Percentiles rank a stretch among this genome's conserved stretches.
phyloP scores from a whole-genome alignment of 108 stramenopile genomes.

The Stephanodiscus triporus region DNA sequence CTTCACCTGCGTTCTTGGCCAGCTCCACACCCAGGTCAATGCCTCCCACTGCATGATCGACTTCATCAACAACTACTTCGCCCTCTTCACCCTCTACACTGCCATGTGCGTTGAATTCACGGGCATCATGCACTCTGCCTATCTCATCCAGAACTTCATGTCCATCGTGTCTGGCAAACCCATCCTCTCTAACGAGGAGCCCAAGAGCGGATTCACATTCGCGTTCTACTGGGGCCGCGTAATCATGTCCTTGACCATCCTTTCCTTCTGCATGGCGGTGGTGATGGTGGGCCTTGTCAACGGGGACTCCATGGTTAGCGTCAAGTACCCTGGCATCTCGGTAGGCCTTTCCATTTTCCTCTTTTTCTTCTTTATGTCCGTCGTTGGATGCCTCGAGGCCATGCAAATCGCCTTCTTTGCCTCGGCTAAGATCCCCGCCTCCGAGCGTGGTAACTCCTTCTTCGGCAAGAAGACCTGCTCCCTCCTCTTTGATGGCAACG shows the following conservation, averaged over 20 bases:
- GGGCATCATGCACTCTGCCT: constrained; percentile 71
- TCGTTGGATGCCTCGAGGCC: constrained; percentile 85
- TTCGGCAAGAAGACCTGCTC: constrained; percentile 63
- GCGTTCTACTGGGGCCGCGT: constrained; percentile 76
- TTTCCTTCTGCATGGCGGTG: constrained; percentile 72
- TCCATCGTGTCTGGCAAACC: constrained; percentile 61
- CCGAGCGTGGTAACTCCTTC: constrained; percentile 43
- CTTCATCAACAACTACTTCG: constrained; percentile 86
- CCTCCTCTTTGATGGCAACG: constrained; percentile 68
- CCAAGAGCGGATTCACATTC: constrained; percentile 40
- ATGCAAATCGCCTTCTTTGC: constrained; percentile 90
- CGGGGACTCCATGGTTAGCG: constrained; percentile 66
- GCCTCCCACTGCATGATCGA: constrained; percentile 83
- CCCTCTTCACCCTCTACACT: constrained; percentile 63
- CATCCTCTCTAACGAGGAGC: constrained; percentile 71
- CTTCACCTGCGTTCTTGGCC: constrained; percentile 72
- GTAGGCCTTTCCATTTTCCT: constrained; percentile 58
- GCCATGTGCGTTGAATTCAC: constrained; percentile 63
- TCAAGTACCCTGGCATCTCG: constrained; percentile 37
- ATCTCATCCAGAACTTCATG: constrained; percentile 61
- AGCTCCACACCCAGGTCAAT: constrained; percentile 83
- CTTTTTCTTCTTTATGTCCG: constrained; percentile 71
- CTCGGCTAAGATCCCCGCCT: constrained; percentile 65
- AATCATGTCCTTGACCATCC: constrained; percentile 63
- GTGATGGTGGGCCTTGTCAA: constrained; percentile 66